Evolutionary conservation across 2,329 filamentous ascomycete genomes (phyloP).

Genomic region (Didymella pinodella): DNA sequence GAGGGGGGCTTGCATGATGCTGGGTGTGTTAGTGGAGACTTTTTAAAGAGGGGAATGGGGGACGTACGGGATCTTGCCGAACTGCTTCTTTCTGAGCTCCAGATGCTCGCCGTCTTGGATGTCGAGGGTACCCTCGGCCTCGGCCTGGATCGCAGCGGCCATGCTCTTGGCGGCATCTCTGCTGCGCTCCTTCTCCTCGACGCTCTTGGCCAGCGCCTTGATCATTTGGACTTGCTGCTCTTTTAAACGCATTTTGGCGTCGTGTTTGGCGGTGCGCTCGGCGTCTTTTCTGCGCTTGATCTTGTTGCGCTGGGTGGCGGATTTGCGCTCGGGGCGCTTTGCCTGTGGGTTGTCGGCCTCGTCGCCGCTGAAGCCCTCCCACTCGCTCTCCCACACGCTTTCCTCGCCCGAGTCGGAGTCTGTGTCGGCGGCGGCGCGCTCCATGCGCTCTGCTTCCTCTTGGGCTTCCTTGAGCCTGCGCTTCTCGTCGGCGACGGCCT

Average conservation of each 20-base stretch:
- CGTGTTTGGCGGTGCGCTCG: conserved; percentile 77
- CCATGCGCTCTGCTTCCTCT: conserved; percentile 71
- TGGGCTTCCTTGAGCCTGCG: conserved; percentile 73
- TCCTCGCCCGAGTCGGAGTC: conserved; percentile 83
- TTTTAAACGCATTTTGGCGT: conserved; percentile 75
- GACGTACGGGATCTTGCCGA: conserved; percentile 68
- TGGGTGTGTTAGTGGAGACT: conserved; percentile 40
- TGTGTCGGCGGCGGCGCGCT: conserved; percentile 75
- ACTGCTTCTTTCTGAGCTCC: conserved; percentile 71
- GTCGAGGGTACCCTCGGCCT: conserved; percentile 35
- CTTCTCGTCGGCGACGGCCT: conserved; percentile 80
- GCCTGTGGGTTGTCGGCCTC: conserved; percentile 65
- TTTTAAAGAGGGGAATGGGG: too few species aligned
- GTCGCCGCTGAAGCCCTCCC: conserved; percentile 63
- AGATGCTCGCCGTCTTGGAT: conserved; percentile 51
- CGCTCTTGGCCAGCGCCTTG: conserved; percentile 72
- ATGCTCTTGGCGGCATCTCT: conserved; percentile 37
- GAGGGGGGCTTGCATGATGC: conserved; percentile 71
- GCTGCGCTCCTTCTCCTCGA: conserved; percentile 65
- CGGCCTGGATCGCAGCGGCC: conserved; percentile 32
- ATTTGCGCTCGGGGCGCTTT: conserved; percentile 86
- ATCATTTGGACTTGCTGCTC: conserved; percentile 75
- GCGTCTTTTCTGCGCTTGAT: conserved; percentile 88
- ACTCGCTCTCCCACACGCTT: conserved; percentile 90
- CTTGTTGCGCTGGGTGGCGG: conserved; percentile 84